A percentile compares a stretch with the other conserved stretches of the same genome.
These are phyloP conservation scores for Chaetoceros muelleri DNA, from an alignment of 108 stramenopile species.

Conservation along the genomic window DNA sequence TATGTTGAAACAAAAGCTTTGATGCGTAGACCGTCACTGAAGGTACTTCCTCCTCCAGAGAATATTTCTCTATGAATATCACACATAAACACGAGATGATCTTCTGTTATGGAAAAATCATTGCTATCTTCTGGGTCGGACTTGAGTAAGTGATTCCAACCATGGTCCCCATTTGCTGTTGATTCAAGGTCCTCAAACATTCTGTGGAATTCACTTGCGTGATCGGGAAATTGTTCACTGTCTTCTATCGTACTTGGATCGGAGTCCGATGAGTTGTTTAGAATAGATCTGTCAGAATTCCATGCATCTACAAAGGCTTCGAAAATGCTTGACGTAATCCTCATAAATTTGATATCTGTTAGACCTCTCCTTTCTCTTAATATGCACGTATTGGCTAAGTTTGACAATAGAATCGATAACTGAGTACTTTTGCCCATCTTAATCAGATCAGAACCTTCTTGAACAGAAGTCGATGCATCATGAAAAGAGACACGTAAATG, in stretches of 20 bases:
- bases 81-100: constrained; percentile 35
- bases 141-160: too few species aligned
- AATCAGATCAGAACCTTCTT: neutral
- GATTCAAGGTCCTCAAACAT: constrained; percentile 19
- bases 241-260: constrained; percentile 51
- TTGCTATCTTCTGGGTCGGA: too few species aligned
- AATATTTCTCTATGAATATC: constrained; percentile 43
- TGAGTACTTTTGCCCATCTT: neutral
- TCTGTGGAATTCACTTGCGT: constrained; percentile 52
- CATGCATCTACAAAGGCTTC: neutral
- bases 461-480: neutral
- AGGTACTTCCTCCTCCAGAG: constrained; percentile 2
- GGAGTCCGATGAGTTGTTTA: constrained; percentile 13
- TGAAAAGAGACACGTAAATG: neutral
- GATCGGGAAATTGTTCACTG: constrained; percentile 88
- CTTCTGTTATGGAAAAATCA: constrained; percentile 31
- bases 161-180: constrained; percentile 11
- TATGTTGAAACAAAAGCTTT: constrained; percentile 31
- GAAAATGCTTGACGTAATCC: neutral
- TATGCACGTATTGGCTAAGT: neutral
- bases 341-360: neutral
- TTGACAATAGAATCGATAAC: neutral
- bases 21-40: constrained; percentile 19
- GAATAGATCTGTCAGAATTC: neutral
- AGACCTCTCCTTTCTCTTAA: neutral